phyloP scores from a whole-genome alignment of 2,329 filamentous ascomycete species.

The Ascochyta koolunga region DNA sequence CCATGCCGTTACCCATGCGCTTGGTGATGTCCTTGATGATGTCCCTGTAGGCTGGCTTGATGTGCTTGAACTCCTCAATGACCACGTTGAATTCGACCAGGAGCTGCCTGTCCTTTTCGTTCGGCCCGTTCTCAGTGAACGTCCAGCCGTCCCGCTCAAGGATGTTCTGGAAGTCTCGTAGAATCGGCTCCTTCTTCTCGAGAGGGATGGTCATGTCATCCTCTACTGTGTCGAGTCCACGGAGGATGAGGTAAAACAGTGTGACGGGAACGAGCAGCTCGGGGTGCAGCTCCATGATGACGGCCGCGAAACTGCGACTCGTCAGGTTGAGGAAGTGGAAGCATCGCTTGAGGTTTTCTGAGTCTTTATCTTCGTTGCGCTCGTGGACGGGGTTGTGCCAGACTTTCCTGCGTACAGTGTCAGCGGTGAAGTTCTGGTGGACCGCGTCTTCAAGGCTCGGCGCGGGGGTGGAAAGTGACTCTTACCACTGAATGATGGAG shows the following conservation, averaged over 20 bases:
- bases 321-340: conserved; percentile 86
- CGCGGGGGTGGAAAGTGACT: background rate
- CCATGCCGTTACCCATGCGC: conserved; percentile 99
- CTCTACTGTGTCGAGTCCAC: conserved; percentile 96
- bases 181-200: conserved; percentile 80
- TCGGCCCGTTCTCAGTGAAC: conserved; percentile 80
- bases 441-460: background rate
- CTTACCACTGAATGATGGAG: conserved; percentile 86
- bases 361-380: conserved; percentile 78
- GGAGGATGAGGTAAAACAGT: conserved; percentile 90
- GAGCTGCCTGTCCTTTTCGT: conserved; percentile 93
- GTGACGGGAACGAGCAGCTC: conserved; percentile 89
- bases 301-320: conserved; percentile 88
- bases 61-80: conserved; percentile 82
- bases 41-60: conserved; percentile 81
- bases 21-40: conserved; percentile 92
- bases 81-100: conserved; percentile 91
- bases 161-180: conserved; percentile 80
- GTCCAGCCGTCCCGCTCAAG: conserved; percentile 89
- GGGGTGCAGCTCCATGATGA: conserved; percentile 94
- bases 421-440: conserved; percentile 8
- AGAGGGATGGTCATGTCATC: conserved; percentile 94
- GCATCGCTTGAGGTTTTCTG: conserved; percentile 75
- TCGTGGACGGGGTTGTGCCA: conserved; percentile 95
- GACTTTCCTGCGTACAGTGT: conserved; percentile 72